phyloP scores from a whole-genome alignment of 495 filamentous ascomycete genomes.

The Coniosporium apollinis region DNA sequence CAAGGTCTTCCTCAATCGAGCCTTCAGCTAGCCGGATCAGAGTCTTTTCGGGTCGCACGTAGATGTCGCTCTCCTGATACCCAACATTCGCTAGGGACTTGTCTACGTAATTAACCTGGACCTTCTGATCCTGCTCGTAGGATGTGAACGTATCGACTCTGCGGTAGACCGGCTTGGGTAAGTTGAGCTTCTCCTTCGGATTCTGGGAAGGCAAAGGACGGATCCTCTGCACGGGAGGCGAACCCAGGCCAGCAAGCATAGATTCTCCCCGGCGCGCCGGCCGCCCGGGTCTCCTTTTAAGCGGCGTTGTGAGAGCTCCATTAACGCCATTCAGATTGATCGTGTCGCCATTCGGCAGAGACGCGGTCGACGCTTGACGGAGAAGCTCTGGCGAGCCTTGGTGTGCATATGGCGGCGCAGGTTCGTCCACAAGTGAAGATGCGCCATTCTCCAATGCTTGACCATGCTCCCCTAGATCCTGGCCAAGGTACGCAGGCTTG shows the following conservation, averaged over 20 bases:
- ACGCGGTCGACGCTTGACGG: slow-evolving; percentile 16
- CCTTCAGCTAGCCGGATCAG: slow-evolving; percentile 65
- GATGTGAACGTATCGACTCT: slow-evolving; percentile 40
- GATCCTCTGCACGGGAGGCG: slow-evolving; percentile 39
- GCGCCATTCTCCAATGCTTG: slow-evolving; percentile 12
- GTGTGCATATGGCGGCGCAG: slow-evolving; percentile 7
- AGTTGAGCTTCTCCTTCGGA: slow-evolving; percentile 45
- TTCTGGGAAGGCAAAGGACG: slow-evolving; percentile 48
- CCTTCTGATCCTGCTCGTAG: slow-evolving; percentile 43
- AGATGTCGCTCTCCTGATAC: slow-evolving; percentile 86
- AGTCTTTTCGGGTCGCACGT: slow-evolving; percentile 54
- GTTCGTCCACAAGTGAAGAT: slow-evolving; percentile 12
- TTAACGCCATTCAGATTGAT: neutral
- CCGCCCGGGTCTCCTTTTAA: slow-evolving; percentile 42
- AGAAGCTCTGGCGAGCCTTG: slow-evolving; percentile 5
- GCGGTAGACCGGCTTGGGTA: slow-evolving; percentile 45
- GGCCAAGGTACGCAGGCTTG: slow-evolving; percentile 6
- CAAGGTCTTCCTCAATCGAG: slow-evolving; percentile 69
- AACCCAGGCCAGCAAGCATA: slow-evolving; percentile 41
- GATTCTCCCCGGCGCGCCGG: slow-evolving; percentile 43
- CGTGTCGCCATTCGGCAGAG: slow-evolving; percentile 19
- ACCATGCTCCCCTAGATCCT: neutral
- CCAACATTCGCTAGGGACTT: slow-evolving; percentile 85
- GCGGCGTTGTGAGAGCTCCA: slow-evolving; percentile 18
- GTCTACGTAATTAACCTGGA: slow-evolving; percentile 59